A percentile compares a stretch with the other conserved stretches of the same genome.
These are phyloP conservation scores for Sclerotinia trifoliorum DNA, from an alignment of 2,329 filamentous ascomycete species.

Conservation along the genomic window DNA sequence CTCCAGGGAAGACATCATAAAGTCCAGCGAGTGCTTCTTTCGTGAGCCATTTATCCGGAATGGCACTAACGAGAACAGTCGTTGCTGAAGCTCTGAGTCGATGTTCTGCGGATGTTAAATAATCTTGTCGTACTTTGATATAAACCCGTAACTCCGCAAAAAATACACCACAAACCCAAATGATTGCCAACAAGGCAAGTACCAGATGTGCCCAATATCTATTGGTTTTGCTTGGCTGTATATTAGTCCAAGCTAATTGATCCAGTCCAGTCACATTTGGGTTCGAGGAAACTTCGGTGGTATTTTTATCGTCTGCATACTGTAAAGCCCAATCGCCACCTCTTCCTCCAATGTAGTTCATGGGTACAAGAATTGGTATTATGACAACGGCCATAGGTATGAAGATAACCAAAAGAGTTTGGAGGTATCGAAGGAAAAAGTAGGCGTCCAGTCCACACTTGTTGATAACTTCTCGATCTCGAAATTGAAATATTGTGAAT, in stretches of 20 bases:
- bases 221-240: conserved; percentile 19
- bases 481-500: conserved; percentile 62
- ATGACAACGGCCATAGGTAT: conserved; percentile 75
- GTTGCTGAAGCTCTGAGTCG: conserved; percentile 90
- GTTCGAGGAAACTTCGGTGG: conserved; percentile 20
- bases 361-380: conserved; percentile 78
- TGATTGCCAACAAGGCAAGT: conserved; percentile 72
- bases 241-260: conserved; percentile 66
- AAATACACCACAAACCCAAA: conserved; percentile 84
- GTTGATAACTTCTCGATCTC: conserved; percentile 81
- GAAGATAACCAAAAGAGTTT: conserved; percentile 87
- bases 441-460: conserved; percentile 96
- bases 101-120: conserved; percentile 91
- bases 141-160: conserved; percentile 85
- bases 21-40: conserved; percentile 77
- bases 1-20: conserved; percentile 95
- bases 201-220: conserved; percentile 82
- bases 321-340: conserved; percentile 47
- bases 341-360: conserved; percentile 74
- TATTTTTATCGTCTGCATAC: conserved; percentile 39
- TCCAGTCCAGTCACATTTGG: conserved; percentile 61
- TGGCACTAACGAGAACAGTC: conserved; percentile 87
- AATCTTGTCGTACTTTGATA: conserved; percentile 90
- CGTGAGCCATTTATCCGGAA: conserved; percentile 87
- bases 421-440: conserved; percentile 91